These are phyloP conservation scores for Inosperma sp. DNA, from an alignment of 768 basidiomycete species.

Conservation along the genomic window DNA sequence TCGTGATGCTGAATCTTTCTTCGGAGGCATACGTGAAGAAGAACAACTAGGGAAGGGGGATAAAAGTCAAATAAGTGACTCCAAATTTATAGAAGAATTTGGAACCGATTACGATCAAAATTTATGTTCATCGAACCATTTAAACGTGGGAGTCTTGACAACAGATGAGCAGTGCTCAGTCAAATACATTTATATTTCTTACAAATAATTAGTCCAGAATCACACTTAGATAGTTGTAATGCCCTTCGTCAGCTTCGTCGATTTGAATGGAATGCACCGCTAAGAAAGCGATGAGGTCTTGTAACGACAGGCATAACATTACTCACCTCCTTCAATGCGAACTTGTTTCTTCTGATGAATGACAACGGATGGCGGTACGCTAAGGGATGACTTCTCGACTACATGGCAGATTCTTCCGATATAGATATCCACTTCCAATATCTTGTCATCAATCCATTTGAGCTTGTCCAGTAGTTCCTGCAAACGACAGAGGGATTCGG, in stretches of 20 bases:
- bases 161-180: too few relatives aligned
- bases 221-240: conserved; percentile 1
- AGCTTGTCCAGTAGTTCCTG: neutral
- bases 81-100: neutral
- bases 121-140: too few relatives aligned
- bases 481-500: neutral
- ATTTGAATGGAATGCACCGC: neutral
- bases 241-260: neutral
- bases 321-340: conserved; percentile 2
- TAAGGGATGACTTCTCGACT: neutral
- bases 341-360: neutral
- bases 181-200: neutral
- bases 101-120: neutral
- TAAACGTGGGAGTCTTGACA: too few relatives aligned
- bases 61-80: neutral
- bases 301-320: neutral
- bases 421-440: conserved; percentile 5
- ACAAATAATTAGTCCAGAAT: conserved; percentile 4
- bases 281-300: neutral
- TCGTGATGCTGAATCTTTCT: neutral
- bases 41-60: neutral
- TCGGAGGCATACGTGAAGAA: neutral
- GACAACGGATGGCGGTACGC: neutral
- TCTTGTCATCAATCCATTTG: neutral
- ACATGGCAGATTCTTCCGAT: neutral